Percentiles rank a stretch among this genome's conserved stretches.
These are phyloP conservation scores for Podaxis sp. DNA, from an alignment of 768 basidiomycete genomes.

Conservation along the genomic window DNA sequence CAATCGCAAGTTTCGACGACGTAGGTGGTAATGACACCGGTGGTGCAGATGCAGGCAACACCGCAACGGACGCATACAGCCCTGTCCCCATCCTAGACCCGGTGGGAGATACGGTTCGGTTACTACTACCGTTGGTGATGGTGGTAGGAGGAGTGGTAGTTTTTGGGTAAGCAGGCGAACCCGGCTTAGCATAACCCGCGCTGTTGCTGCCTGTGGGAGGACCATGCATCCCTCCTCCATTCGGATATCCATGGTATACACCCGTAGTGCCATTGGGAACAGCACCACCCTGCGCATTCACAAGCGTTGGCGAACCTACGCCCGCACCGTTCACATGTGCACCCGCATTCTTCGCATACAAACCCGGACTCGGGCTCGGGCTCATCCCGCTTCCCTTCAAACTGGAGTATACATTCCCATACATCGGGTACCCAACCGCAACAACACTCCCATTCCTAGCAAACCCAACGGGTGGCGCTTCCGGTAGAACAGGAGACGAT, in stretches of 20 bases:
- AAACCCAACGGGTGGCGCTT: constrained; percentile 18
- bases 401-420: constrained; percentile 6
- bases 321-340: not conserved
- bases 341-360: not conserved
- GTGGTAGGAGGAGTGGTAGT: too few species aligned
- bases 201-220: not conserved
- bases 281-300: too few species aligned
- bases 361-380: not conserved
- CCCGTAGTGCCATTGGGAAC: too few species aligned
- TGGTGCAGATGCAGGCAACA: constrained; percentile 8
- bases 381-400: constrained; percentile 9
- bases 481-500: constrained; percentile 35
- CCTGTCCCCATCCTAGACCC: constrained; percentile 17
- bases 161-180: not conserved
- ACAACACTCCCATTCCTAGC: constrained; percentile 1
- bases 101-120: not conserved
- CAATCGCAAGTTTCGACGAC: constrained; percentile 38
- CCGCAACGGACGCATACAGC: constrained; percentile 26
- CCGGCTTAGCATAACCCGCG: constrained; percentile 14
- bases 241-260: constrained; percentile 3
- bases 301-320: too few species aligned
- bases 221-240: not conserved
- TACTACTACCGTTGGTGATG: not conserved
- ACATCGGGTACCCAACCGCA: constrained; percentile 2
- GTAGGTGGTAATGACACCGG: constrained; percentile 22